These are phyloP conservation scores for Zarea fungicola DNA, from an alignment of 2,329 filamentous ascomycete genomes.

Conservation along the genomic window DNA sequence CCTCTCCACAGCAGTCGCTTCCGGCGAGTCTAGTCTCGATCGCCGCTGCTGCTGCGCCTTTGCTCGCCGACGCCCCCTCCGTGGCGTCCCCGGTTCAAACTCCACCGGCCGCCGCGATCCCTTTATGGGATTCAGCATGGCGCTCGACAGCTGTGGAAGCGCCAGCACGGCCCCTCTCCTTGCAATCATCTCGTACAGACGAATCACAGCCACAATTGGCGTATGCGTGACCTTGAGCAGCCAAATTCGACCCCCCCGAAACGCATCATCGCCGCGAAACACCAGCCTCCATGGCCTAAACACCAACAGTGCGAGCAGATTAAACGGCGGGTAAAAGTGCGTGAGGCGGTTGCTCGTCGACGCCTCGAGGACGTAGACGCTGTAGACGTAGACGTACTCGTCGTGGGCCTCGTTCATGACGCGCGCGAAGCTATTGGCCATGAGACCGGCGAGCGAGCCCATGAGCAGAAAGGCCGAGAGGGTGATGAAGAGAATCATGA, in stretches of 20 bases:
- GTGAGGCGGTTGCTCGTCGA: slow-evolving; percentile 64
- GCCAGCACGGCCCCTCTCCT: slow-evolving; percentile 18
- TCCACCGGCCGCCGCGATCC: neutral
- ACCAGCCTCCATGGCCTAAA: slow-evolving; percentile 69
- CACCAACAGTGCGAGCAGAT: slow-evolving; percentile 66
- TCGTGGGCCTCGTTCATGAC: slow-evolving; percentile 61
- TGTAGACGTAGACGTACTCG: slow-evolving; percentile 75
- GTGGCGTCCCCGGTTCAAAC: neutral
- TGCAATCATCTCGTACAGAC: slow-evolving; percentile 56
- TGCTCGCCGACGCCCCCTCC: neutral
- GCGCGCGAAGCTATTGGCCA: slow-evolving; percentile 68
- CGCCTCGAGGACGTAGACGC: slow-evolving; percentile 59
- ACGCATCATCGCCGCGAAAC: slow-evolving; percentile 54
- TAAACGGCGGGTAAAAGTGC: slow-evolving; percentile 67
- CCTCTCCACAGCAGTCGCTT: slow-evolving; percentile 25
- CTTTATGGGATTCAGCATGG: neutral
- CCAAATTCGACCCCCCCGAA: slow-evolving; percentile 57
- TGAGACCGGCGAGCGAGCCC: slow-evolving; percentile 71
- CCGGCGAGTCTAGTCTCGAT: slow-evolving; percentile 10
- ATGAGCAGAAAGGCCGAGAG: slow-evolving; percentile 75
- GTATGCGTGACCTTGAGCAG: slow-evolving; percentile 60
- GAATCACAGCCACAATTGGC: slow-evolving; percentile 65
- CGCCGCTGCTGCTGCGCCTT: neutral
- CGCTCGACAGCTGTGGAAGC: neutral
- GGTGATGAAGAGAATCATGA: slow-evolving; percentile 69